These are phyloP conservation scores for Colletotrichum agaves DNA, from an alignment of 2,329 filamentous ascomycete species.

Conservation along the genomic window DNA sequence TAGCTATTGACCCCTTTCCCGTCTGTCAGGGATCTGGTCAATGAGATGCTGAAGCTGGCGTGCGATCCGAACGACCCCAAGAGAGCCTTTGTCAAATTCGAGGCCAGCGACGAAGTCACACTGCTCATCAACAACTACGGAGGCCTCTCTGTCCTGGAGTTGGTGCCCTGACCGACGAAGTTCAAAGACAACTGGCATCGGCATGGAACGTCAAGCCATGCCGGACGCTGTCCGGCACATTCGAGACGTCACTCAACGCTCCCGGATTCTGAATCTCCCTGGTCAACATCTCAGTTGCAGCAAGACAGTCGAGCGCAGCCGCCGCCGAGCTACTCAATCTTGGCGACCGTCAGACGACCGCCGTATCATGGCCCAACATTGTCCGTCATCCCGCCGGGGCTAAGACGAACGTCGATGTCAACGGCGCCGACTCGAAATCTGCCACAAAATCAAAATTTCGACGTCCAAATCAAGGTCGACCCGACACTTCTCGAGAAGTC, in stretches of 20 bases:
- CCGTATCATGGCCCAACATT: slow-evolving; percentile 60
- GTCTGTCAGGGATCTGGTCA: slow-evolving; percentile 49
- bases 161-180: slow-evolving; percentile 65
- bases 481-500: slow-evolving; percentile 42
- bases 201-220: slow-evolving; percentile 60
- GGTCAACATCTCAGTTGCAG: slow-evolving; percentile 57
- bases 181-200: slow-evolving; percentile 57
- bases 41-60: slow-evolving; percentile 62
- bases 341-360: slow-evolving; percentile 61
- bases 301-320: slow-evolving; percentile 40
- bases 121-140: slow-evolving; percentile 69
- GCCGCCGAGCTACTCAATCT: slow-evolving; percentile 55
- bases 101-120: slow-evolving; percentile 55
- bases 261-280: slow-evolving; percentile 67
- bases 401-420: not conserved
- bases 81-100: slow-evolving; percentile 62
- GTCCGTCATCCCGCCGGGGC: slow-evolving; percentile 9
- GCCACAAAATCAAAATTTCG: not conserved
- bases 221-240: slow-evolving; percentile 58
- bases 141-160: slow-evolving; percentile 64
- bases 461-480: slow-evolving; percentile 40
- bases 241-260: slow-evolving; percentile 65
- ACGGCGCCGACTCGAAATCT: not conserved
- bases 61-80: slow-evolving; percentile 63
- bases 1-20: slow-evolving; percentile 51